These are phyloP conservation scores for Trichosporon sp. DNA, from an alignment of 1,284 basidiomycete species.

Conservation along the genomic window DNA sequence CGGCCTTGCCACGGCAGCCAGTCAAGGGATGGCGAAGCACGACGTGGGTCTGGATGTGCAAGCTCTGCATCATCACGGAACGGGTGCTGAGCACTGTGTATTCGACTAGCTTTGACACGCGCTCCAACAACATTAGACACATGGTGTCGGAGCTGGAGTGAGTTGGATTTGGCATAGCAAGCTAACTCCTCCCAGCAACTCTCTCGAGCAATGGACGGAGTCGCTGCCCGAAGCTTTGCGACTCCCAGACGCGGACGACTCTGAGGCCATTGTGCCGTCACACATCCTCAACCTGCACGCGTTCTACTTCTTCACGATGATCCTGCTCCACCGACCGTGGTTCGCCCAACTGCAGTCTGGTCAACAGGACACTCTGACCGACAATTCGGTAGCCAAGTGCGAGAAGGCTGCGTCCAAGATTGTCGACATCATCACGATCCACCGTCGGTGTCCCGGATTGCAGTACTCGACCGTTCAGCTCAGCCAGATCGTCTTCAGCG, in stretches of 20 bases:
- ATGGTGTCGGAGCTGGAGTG: conserved; percentile 31
- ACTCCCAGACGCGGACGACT: conserved; percentile 18
- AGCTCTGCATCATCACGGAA: conserved; percentile 34
- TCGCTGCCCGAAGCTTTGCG: conserved; percentile 32
- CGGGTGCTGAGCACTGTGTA: conserved; percentile 32
- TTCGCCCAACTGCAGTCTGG: conserved; percentile 25
- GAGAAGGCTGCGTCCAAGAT: conserved; percentile 33
- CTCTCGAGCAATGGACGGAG: conserved; percentile 33
- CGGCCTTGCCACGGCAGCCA: conserved; percentile 21
- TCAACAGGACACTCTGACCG: conserved; percentile 12
- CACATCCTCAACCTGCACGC: conserved; percentile 41
- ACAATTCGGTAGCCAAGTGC: conserved; percentile 28
- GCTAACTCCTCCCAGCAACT: conserved; percentile 21
- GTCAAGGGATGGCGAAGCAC: conserved; percentile 34
- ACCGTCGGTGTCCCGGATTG: conserved; percentile 39
- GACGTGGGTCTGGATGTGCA: conserved; percentile 34
- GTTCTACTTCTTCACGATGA: conserved; percentile 34
- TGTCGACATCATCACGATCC: conserved; percentile 36
- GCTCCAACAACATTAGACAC: conserved; percentile 27
- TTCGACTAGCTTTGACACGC: conserved; percentile 29
- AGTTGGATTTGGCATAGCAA: neutral
- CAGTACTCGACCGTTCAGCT: conserved; percentile 42
- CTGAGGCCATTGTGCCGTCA: conserved; percentile 23
- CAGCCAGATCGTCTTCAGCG: conserved; percentile 42
- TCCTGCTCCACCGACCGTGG: conserved; percentile 41